Conservation (phyloP, 2,329 filamentous ascomycete genomes). For the Sclerotinia spermophila region DNA sequence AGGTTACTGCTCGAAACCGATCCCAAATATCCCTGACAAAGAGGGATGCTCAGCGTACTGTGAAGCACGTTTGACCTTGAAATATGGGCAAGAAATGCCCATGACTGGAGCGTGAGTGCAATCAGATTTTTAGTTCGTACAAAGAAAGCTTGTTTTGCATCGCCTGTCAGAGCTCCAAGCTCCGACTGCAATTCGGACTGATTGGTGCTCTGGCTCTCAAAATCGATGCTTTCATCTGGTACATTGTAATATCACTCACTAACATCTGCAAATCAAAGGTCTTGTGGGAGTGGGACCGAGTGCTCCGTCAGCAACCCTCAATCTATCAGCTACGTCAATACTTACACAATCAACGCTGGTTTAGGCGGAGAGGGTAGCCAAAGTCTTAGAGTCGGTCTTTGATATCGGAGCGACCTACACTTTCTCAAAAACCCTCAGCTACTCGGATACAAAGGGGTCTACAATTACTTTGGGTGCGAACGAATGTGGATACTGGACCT, state of each 20-base stretch:
- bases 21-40: neutral
- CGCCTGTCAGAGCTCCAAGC: neutral
- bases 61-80: neutral
- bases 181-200: neutral
- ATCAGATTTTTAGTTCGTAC: neutral
- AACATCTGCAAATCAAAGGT: neutral
- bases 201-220: neutral
- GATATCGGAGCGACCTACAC: constrained; percentile 2
- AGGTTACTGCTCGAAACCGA: neutral
- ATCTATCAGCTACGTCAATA: neutral
- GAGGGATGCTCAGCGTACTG: constrained; percentile 7
- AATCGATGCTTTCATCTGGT: neutral
- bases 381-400: neutral
- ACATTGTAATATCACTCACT: neutral
- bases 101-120: neutral
- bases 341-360: neutral
- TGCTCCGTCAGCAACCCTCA: neutral
- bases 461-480: neutral
- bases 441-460: neutral
- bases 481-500: constrained; percentile 12
- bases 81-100: constrained; percentile 7
- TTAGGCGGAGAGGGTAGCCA: neutral
- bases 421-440: neutral
- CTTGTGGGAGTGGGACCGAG: neutral
- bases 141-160: neutral